These are phyloP conservation scores for Ensete ventricosum DNA, from an alignment of 176 grass and related monocot species.

Conservation along the genomic window DNA sequence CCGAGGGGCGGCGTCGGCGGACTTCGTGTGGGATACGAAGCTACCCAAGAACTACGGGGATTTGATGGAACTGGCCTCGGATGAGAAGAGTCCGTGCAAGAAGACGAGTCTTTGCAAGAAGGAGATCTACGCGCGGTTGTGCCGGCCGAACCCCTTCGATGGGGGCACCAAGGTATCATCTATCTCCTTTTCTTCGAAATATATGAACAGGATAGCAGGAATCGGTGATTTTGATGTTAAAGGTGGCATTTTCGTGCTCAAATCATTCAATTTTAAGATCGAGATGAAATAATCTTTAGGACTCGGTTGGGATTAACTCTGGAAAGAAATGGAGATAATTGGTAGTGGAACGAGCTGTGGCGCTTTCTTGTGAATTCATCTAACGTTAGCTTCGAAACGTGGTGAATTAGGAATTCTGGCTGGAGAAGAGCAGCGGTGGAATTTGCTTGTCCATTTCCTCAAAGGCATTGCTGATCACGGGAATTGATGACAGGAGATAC, in stretches of 20 bases:
- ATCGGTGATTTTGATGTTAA: neutral
- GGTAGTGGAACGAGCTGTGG: neutral
- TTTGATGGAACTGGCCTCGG: neutral
- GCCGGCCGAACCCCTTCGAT: slow-evolving; percentile 1
- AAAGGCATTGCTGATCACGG: slow-evolving; percentile 9
- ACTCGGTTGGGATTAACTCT: too few species aligned
- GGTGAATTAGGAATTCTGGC: slow-evolving; percentile 7
- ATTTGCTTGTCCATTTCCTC: slow-evolving; percentile 8
- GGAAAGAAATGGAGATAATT: neutral
- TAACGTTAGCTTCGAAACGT: neutral
- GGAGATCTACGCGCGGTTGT: slow-evolving; percentile 12
- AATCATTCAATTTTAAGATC: too few species aligned
- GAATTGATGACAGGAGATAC: slow-evolving; percentile 2
- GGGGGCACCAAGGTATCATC: slow-evolving; percentile 4
- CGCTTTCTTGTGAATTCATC: neutral
- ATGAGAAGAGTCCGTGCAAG: neutral
- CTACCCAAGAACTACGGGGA: neutral
- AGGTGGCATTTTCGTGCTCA: neutral
- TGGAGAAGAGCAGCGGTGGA: neutral
- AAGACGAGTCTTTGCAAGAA: neutral
- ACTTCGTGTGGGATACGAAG: neutral
- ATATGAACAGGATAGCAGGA: neutral
- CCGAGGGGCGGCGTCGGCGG: neutral
- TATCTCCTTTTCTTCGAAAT: neutral
- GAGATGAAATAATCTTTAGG: too few species aligned